Base-by-base conservation (phyloP, 495 filamentous ascomycete genomes). In the Xylaria curta region DNA sequence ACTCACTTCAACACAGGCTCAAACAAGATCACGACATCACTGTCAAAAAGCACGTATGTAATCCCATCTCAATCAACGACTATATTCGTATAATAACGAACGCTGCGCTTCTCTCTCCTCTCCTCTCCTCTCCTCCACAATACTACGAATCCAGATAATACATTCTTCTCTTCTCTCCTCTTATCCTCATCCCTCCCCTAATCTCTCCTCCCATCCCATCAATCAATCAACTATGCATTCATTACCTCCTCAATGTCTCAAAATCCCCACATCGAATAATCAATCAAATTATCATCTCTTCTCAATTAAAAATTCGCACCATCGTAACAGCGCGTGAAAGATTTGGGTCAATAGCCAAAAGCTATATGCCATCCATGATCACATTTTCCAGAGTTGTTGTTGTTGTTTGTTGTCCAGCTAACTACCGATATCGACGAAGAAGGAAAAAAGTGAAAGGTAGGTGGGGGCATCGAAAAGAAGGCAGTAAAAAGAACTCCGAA, bases 401-500 rank as follows among this genome's bases (percentile, higher is more conserved):
- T n/a, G 68, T 63, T 53, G 33, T 19, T 63, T 53, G 33, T 19
- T 47, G 61, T 66, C 63, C 63, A 66, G 63, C 58, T 61, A 36
- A 58, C 54, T 24, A 49, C 17, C 24, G 36, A 53, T 17, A 40
- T 24, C 19, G 60, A 56, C 10, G 60, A 56, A 21, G n/a, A 28
- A 58, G 63, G 15, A 58, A 56, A 66, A 13, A 38, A 71, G 60
- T 49, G 36, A 38, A 51, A 63, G 4, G 21, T 42, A 8, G 7
- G 33, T 3, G 24, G 36, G 31, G 31, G 63, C 38, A 66, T 65
- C 42, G 38, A 26, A 47, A 46, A 38, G 42, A 13, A 33, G 0
- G 42, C 21, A 65, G 12, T 72, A 76, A 68, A 31, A 51, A 26
- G 59, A 65, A 68, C 44, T 38, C 70, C 70, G 53, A 24, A 66